Conservation (phyloP, 345 rosid species). For the Xanthoceras sorbifolium region DNA sequence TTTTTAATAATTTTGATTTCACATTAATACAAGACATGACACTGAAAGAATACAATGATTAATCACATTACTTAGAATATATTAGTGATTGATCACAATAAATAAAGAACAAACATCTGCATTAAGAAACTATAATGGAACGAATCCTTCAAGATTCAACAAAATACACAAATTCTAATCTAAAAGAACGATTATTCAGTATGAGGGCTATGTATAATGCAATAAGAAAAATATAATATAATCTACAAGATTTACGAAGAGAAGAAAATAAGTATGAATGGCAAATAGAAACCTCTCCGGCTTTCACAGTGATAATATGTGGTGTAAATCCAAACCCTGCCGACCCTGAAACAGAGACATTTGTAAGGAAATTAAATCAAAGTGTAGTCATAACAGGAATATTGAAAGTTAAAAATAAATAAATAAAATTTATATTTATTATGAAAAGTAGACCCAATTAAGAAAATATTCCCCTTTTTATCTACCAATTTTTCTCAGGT, state of each 20-base stretch:
- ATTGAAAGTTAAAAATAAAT: not conserved
- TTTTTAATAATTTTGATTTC: too few relatives aligned
- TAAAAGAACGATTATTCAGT: not conserved
- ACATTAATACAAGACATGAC: not conserved
- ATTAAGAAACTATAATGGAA: not conserved
- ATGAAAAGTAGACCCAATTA: not conserved
- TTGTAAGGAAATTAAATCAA: conserved; percentile 12
- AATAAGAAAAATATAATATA: too few relatives aligned
- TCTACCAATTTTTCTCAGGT: not conserved
- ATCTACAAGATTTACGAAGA: conserved; percentile 2
- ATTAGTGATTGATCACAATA: not conserved
- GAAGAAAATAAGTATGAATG: conserved; percentile 10
- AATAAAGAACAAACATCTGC: not conserved
- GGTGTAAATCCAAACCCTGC: conserved; percentile 58
- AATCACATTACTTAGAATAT: not conserved
- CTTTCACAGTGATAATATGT: conserved; percentile 61
- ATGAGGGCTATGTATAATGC: not conserved
- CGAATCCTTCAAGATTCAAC: not conserved
- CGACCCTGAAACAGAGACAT: conserved; percentile 44
- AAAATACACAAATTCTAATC: not conserved
- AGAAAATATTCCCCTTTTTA: not conserved
- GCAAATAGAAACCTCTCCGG: conserved; percentile 64
- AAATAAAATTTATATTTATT: not conserved
- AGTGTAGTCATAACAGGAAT: not conserved
- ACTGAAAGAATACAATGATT: not conserved